A percentile compares a stretch with the other conserved stretches of the same genome.
Evolutionary conservation across 805 yeast species (phyloP).

Genomic region (Saccharomycopsis schoenii): DNA sequence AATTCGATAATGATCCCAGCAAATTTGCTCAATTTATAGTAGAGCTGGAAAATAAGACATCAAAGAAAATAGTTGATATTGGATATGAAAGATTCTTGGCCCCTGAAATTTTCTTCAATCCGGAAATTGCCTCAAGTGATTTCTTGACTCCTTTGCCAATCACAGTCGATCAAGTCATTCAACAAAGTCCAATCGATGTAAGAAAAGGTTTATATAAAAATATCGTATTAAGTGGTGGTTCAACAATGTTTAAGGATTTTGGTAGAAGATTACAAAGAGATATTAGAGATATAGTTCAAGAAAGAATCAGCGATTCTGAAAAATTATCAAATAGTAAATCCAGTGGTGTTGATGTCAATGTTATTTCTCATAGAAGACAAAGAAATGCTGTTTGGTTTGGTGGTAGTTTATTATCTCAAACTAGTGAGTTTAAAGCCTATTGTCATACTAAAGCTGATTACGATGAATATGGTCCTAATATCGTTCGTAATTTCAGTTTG

Average conservation of each 20-base stretch:
- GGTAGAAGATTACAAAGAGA: conserved; percentile 97
- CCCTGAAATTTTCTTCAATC: conserved; percentile 97
- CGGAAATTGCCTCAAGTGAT: conserved; percentile 93
- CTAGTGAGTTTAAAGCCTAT: conserved; percentile 90
- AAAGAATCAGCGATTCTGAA: conserved; percentile 79
- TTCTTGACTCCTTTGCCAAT: conserved; percentile 91
- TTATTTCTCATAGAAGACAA: conserved; percentile 93
- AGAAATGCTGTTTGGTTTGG: conserved; percentile 99
- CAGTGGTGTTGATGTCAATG: conserved; percentile 95
- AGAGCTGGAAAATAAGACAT: conserved; percentile 62
- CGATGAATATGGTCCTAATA: conserved; percentile 96
- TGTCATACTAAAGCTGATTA: conserved; percentile 96
- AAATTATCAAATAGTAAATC: conserved; percentile 57
- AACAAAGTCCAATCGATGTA: conserved; percentile 93
- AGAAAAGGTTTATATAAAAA: conserved; percentile 93
- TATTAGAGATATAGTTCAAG: conserved; percentile 75
- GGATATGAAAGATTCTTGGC: conserved; percentile 98
- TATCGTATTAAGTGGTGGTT: conserved; percentile 94
- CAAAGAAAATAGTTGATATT: conserved; percentile 67
- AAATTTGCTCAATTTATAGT: conserved; percentile 89
- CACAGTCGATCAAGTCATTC: conserved; percentile 93
- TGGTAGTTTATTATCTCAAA: conserved; percentile 92
- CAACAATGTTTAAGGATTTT: conserved; percentile 97
- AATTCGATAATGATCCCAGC: conserved; percentile 88
- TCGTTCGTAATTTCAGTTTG: conserved; percentile 92